These are phyloP conservation scores for Glycine tomentella DNA, from an alignment of 306 rosid species.

Conservation along the genomic window DNA sequence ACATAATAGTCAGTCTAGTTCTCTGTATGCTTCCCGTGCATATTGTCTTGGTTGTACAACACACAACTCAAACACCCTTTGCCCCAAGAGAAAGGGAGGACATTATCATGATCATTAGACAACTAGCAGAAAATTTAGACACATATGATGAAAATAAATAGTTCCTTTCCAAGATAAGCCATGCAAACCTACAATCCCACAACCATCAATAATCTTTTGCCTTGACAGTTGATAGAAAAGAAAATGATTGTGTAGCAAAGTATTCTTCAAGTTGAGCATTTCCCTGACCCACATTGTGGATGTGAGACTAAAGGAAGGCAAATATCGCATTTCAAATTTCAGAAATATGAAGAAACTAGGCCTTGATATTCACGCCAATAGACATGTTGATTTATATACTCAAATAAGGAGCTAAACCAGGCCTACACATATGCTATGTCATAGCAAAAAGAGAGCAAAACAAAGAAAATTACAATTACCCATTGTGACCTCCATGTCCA, in stretches of 20 bases:
- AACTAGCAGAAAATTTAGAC: not conserved
- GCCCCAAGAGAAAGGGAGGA: slow-evolving; percentile 18
- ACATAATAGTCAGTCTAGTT: not conserved
- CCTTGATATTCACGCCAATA: slow-evolving; percentile 1
- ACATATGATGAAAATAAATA: slow-evolving; percentile 3
- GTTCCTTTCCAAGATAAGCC: slow-evolving; percentile 25
- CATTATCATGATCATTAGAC: not conserved
- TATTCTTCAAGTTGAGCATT: slow-evolving; percentile 18
- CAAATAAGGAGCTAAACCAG: slow-evolving; percentile 11
- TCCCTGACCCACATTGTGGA: slow-evolving; percentile 10
- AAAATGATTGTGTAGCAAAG: not conserved
- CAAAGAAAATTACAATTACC: slow-evolving; percentile 58
- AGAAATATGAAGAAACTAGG: slow-evolving; percentile 23
- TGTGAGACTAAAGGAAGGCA: not conserved
- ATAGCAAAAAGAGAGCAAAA: slow-evolving; percentile 33
- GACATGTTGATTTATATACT: slow-evolving; percentile 17
- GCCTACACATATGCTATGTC: slow-evolving; percentile 10
- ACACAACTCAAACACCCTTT: slow-evolving; percentile 21
- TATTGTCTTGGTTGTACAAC: not conserved
- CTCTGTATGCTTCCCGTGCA: not conserved
- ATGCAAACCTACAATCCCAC: slow-evolving; percentile 26
- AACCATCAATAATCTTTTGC: not conserved
- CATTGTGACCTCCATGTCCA: slow-evolving; percentile 98
- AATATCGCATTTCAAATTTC: slow-evolving; percentile 3
- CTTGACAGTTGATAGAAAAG: not conserved